Percentiles rank a stretch among this genome's conserved stretches.
phyloP scores from a whole-genome alignment of 2,329 filamentous ascomycete species.

The Arthrinium puccinioides region DNA sequence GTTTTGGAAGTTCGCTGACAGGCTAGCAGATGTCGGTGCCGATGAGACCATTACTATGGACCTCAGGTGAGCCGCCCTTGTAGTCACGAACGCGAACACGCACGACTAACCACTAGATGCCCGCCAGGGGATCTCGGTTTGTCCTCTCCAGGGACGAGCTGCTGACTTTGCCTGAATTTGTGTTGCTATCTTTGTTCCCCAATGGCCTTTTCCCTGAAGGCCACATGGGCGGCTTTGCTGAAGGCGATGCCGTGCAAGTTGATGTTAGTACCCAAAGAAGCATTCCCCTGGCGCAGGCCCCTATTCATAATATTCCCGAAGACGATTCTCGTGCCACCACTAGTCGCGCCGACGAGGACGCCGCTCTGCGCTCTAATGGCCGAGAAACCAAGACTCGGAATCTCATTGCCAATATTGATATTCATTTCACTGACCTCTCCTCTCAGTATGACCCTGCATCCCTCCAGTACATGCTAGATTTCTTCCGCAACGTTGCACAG shows the following conservation, averaged over 20 bases:
- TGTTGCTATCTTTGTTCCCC: constrained; percentile 92
- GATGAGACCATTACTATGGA: constrained; percentile 96
- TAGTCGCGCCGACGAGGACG: no score
- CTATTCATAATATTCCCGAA: no score
- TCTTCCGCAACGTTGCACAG: constrained; percentile 92
- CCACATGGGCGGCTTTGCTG: constrained; percentile 86
- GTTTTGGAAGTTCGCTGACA: no score
- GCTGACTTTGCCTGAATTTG: constrained; percentile 92
- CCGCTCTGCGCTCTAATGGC: no score
- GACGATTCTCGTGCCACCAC: no score
- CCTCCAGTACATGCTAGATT: constrained; percentile 98
- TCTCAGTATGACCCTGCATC: constrained; percentile 88
- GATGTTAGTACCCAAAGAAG: constrained; percentile 63
- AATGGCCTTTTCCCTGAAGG: constrained; percentile 97
- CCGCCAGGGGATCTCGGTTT: constrained; percentile 76
- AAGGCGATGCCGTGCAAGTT: constrained; percentile 91
- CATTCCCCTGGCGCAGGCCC: constrained; percentile 16
- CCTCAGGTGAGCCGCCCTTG: constrained; percentile 59
- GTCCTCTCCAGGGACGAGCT: constrained; percentile 92
- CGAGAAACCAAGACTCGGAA: constrained; percentile 23
- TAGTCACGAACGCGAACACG: no score
- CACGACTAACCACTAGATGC: not conserved
- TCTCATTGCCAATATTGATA: constrained; percentile 29
- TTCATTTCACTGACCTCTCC: constrained; percentile 34
- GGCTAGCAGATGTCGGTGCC: constrained; percentile 61